Percentiles rank a stretch among this genome's conserved stretches.
phyloP scores from a whole-genome alignment of 2,329 filamentous ascomycete species.

The Pestalotiopsis fici region DNA sequence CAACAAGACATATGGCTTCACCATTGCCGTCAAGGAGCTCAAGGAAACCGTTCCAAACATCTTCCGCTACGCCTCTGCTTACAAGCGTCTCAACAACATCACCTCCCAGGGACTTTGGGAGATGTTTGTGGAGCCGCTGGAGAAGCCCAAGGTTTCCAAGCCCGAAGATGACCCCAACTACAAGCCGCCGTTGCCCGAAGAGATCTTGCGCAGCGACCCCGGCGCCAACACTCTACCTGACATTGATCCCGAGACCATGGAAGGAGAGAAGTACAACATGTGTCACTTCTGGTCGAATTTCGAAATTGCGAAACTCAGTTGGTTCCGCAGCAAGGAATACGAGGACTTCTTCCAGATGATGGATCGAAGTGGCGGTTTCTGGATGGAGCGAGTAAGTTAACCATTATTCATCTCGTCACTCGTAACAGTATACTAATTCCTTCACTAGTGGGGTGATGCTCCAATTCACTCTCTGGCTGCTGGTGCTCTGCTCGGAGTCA shows the following conservation, averaged over 20 bases:
- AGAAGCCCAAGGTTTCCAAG: conserved; percentile 57
- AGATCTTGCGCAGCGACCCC: conserved; percentile 77
- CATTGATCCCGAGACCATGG: conserved; percentile 91
- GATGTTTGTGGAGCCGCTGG: conserved; percentile 87
- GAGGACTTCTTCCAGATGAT: conserved; percentile 99
- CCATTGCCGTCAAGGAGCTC: conserved; percentile 96
- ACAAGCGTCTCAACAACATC: conserved; percentile 89
- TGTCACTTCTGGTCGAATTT: conserved; percentile 99
- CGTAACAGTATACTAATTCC: conserved; percentile 2
- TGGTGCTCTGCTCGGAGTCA: conserved; percentile 77
- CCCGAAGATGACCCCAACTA: conserved; percentile 64
- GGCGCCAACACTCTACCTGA: conserved; percentile 71
- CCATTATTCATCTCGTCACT: not conserved
- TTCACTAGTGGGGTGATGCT: conserved; percentile 89
- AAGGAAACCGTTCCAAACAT: conserved; percentile 98
- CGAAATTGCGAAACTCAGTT: conserved; percentile 91
- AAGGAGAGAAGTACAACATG: conserved; percentile 99
- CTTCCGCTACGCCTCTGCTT: conserved; percentile 97
- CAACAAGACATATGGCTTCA: conserved; percentile 99
- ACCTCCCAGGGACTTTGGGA: conserved; percentile 95
- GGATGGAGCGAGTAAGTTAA: conserved; percentile 86
- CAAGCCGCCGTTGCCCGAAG: conserved; percentile 73
- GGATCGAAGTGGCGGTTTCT: conserved; percentile 97
- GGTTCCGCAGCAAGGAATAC: conserved; percentile 97
- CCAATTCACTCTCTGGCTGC: conserved; percentile 97